Evolutionary conservation across 2,329 filamentous ascomycete species (phyloP).

Genomic region (Ascosphaera pollenicola): DNA sequence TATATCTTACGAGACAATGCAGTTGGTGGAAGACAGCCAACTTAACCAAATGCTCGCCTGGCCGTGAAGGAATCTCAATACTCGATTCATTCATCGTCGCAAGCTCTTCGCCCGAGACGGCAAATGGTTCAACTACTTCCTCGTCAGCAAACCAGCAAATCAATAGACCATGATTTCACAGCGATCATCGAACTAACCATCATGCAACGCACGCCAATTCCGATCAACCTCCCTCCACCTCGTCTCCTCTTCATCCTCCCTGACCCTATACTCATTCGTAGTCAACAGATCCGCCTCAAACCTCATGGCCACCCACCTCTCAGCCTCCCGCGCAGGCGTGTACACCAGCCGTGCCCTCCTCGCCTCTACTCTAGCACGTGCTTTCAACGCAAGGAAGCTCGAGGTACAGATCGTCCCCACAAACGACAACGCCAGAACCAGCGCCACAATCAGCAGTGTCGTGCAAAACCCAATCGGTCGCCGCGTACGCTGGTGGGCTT

Average conservation of each 20-base stretch:
- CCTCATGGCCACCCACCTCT: conserved; percentile 1
- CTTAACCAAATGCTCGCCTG: conserved; percentile 4
- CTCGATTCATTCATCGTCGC: conserved; percentile 4
- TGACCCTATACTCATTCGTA: conserved; percentile 4
- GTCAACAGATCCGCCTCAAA: conserved; percentile 3
- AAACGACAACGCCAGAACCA: background rate
- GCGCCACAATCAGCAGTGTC: background rate
- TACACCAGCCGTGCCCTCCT: background rate
- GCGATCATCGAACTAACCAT: conserved; percentile 2
- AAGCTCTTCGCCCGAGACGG: conserved; percentile 3
- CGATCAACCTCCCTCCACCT: conserved; percentile 2
- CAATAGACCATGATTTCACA: background rate
- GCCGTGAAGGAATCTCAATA: conserved; percentile 4
- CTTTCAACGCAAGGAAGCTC: background rate
- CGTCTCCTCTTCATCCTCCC: background rate
- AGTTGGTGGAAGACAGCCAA: conserved; percentile 8
- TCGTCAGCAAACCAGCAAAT: background rate
- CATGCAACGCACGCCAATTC: conserved; percentile 4
- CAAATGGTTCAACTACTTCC: conserved; percentile 3
- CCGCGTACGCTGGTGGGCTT: too few species aligned
- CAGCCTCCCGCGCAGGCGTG: conserved; percentile 1
- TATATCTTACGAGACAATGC: conserved; percentile 8
- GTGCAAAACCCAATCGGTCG: too few species aligned
- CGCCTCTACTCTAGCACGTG: background rate
- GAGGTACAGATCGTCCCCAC: background rate